Percentiles rank a stretch among this genome's conserved stretches.
These are phyloP conservation scores for Lactarius deliciosus DNA, from an alignment of 768 basidiomycete genomes.

Conservation along the genomic window DNA sequence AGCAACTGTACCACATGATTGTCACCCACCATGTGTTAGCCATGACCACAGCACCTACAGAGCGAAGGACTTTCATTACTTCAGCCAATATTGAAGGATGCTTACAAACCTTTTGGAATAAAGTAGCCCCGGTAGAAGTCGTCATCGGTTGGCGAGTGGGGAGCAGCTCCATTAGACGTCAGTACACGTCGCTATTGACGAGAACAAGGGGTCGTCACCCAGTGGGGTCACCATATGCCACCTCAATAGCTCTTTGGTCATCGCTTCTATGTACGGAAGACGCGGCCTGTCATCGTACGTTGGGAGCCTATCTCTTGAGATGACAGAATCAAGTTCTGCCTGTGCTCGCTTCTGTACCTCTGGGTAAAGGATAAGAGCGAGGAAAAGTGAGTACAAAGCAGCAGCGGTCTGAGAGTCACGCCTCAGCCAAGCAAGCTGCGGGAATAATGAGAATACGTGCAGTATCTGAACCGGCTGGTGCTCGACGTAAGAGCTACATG, in stretches of 20 bases:
- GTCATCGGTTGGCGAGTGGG: conserved; percentile 30
- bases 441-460: not conserved
- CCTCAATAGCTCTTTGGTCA: conserved; percentile 31
- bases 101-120: conserved; percentile 33
- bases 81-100: no score
- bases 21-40: conserved; percentile 33
- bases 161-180: conserved; percentile 18
- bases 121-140: conserved; percentile 33
- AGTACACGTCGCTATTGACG: not conserved
- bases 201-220: not conserved
- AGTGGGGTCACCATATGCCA: conserved; percentile 30
- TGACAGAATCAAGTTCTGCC: conserved; percentile 33
- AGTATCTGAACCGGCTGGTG: not conserved
- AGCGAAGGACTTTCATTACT: not conserved
- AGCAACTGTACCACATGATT: not conserved
- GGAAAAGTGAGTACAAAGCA: conserved; percentile 31
- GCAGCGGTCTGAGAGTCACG: conserved; percentile 6
- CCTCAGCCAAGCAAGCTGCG: not conserved
- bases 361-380: conserved; percentile 33
- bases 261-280: conserved; percentile 26
- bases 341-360: conserved; percentile 31
- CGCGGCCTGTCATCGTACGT: not conserved
- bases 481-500: not conserved
- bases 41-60: conserved; percentile 11
- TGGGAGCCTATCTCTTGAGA: not conserved